phyloP scores from a whole-genome alignment of 495 filamentous ascomycete species.

The Penicillium ucsense region DNA sequence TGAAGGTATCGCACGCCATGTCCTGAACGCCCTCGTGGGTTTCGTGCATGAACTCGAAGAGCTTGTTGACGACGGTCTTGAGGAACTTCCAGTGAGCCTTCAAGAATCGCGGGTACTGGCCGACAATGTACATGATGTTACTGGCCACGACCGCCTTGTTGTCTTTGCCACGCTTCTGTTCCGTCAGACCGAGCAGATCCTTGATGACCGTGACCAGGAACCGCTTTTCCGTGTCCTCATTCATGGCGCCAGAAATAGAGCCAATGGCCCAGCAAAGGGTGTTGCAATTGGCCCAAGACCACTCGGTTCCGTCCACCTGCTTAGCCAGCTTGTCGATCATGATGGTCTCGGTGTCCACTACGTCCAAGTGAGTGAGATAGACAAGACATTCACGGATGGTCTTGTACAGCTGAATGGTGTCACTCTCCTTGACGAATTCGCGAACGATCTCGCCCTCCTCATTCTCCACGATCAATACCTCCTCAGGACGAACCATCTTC shows the following conservation, averaged over 20 bases:
- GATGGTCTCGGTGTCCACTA: constrained; percentile 93
- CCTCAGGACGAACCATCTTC: constrained; percentile 97
- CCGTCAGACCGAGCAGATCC: constrained; percentile 92
- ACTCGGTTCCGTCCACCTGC: constrained; percentile 90
- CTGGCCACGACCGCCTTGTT: constrained; percentile 98
- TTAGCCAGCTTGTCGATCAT: constrained; percentile 97
- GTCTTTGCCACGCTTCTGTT: constrained; percentile 98
- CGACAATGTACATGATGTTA: constrained; percentile 99
- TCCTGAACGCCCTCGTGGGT: constrained; percentile 99
- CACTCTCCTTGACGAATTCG: constrained; percentile 97
- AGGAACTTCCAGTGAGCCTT: constrained; percentile 99
- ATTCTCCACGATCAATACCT: constrained; percentile 98
- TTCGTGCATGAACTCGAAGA: constrained; percentile 99
- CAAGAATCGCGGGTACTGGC: constrained; percentile 94
- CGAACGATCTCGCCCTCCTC: constrained; percentile 98
- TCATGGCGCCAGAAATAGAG: constrained; percentile 97
- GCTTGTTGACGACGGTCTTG: constrained; percentile 98
- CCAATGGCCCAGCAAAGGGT: constrained; percentile 99
- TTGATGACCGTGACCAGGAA: constrained; percentile 99
- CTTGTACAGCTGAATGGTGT: constrained; percentile 99
- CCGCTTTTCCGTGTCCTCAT: constrained; percentile 96
- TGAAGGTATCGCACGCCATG: constrained; percentile 99
- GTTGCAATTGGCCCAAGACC: constrained; percentile 99
- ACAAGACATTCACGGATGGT: constrained; percentile 96
- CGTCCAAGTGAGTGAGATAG: constrained; percentile 95